Percentiles rank a stretch among this genome's conserved stretches.
phyloP scores from a whole-genome alignment of 2,329 filamentous ascomycete genomes.

The Phyllosticta ampelicida region DNA sequence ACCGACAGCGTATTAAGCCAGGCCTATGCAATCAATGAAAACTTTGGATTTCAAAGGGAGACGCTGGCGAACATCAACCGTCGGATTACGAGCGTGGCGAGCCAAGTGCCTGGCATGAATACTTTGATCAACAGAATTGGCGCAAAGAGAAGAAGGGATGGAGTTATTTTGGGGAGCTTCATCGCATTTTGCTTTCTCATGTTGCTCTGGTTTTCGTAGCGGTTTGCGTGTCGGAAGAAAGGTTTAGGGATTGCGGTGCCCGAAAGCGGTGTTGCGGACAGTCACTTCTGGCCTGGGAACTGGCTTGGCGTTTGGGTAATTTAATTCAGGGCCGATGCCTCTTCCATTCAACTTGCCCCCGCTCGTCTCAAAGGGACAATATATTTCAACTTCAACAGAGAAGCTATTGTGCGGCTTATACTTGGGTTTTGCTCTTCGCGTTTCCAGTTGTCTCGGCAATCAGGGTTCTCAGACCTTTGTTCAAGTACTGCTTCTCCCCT shows the following conservation, averaged over 20 bases:
- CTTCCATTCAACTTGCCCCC: neutral
- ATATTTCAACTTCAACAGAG: neutral
- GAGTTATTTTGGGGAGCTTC: constrained; percentile 83
- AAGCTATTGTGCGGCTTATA: neutral
- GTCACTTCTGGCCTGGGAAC: neutral
- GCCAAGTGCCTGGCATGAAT: constrained; percentile 88
- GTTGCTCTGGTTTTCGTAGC: constrained; percentile 50
- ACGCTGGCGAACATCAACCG: constrained; percentile 80
- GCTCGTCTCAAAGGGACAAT: neutral
- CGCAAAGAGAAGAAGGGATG: constrained; percentile 87
- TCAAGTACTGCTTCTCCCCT: constrained; percentile 56
- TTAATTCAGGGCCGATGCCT: neutral
- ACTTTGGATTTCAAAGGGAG: constrained; percentile 77
- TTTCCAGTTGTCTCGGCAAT: constrained; percentile 42
- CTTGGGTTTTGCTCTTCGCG: constrained; percentile 8
- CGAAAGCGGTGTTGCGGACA: neutral
- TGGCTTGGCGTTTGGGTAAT: neutral
- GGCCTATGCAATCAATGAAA: constrained; percentile 94
- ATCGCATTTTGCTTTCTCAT: constrained; percentile 86
- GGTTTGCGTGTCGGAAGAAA: neutral
- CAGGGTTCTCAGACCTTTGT: constrained; percentile 52
- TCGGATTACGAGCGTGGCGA: constrained; percentile 78
- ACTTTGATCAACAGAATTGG: constrained; percentile 85
- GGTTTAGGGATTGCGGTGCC: neutral
- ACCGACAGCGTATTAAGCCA: constrained; percentile 86